phyloP scores from a whole-genome alignment of 2,329 filamentous ascomycete species.

The Nectriaceae sp. region DNA sequence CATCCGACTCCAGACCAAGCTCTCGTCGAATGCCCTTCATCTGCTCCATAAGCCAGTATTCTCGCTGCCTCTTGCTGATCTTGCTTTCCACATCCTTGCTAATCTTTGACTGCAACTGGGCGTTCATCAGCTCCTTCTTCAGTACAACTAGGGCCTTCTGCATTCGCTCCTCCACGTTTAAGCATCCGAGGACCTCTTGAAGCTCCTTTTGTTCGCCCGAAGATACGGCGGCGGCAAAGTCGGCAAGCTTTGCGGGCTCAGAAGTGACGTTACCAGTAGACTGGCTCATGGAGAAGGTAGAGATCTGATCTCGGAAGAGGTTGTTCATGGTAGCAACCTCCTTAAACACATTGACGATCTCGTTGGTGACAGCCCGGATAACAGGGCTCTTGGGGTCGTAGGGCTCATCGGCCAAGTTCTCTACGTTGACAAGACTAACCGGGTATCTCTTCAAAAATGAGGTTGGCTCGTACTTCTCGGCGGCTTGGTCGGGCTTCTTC shows the following conservation, averaged over 20 bases:
- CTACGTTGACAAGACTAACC: constrained; percentile 92
- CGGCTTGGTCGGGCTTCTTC: constrained; percentile 50
- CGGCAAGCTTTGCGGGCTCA: constrained; percentile 91
- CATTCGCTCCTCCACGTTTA: constrained; percentile 90
- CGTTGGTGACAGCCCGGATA: constrained; percentile 89
- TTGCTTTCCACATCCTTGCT: constrained; percentile 97
- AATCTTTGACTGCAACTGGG: constrained; percentile 94
- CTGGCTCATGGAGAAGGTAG: constrained; percentile 94
- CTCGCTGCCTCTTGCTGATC: constrained; percentile 94
- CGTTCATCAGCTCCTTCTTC: constrained; percentile 99
- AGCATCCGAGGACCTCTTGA: constrained; percentile 84
- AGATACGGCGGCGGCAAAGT: constrained; percentile 97
- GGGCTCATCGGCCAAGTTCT: constrained; percentile 86
- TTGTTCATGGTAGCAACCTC: constrained; percentile 93
- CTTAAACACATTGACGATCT: constrained; percentile 99
- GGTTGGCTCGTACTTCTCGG: constrained; percentile 77
- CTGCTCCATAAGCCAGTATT: constrained; percentile 99
- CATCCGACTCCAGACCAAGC: constrained; percentile 93
- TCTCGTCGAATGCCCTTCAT: constrained; percentile 98
- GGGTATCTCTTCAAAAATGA: constrained; percentile 89
- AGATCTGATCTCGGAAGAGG: constrained; percentile 95
- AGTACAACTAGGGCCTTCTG: constrained; percentile 89
- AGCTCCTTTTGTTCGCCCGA: constrained; percentile 89
- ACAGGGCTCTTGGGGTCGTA: constrained; percentile 88
- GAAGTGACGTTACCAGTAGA: constrained; percentile 93